Conservation (phyloP, 2,329 filamentous ascomycete species). For the Neobulgaria alba region DNA sequence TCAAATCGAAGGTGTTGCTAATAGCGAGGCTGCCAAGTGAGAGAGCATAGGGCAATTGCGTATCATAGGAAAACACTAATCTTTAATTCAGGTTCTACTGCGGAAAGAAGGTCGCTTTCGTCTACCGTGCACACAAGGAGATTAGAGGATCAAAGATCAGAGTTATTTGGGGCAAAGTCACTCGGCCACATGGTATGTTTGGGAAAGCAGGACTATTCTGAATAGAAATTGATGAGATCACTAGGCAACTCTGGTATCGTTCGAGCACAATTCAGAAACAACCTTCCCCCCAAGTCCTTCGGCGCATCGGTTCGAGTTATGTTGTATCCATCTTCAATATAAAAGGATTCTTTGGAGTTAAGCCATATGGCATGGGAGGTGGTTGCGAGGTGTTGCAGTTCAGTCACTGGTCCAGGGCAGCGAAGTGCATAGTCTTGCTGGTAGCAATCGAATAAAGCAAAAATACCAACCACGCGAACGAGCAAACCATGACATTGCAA, state of each 20-base stretch:
- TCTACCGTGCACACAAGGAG: constrained; percentile 94
- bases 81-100: constrained; percentile 60
- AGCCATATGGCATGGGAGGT: constrained; percentile 39
- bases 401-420: constrained; percentile 41
- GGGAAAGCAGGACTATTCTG: not conserved
- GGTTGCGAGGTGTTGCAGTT: constrained; percentile 54
- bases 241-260: constrained; percentile 95
- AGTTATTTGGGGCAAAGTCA: constrained; percentile 99
- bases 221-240: constrained; percentile 9
- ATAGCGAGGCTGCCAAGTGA: constrained; percentile 80
- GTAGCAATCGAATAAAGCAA: constrained; percentile 45
- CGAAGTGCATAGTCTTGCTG: constrained; percentile 45
- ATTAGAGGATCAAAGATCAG: constrained; percentile 97
- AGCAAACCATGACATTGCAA: not conserved
- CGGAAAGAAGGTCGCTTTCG: constrained; percentile 97
- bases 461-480: constrained; percentile 25
- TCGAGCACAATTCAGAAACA: constrained; percentile 92
- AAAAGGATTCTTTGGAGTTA: constrained; percentile 46
- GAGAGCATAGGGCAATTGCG: too few species aligned
- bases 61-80: constrained; percentile 18
- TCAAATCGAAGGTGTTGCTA: constrained; percentile 97
- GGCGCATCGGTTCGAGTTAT: constrained; percentile 93
- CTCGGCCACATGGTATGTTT: constrained; percentile 77
- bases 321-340: constrained; percentile 98
- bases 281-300: constrained; percentile 94